phyloP scores from a whole-genome alignment of 208 protist genomes.

The Trypanosoma melophagium region DNA sequence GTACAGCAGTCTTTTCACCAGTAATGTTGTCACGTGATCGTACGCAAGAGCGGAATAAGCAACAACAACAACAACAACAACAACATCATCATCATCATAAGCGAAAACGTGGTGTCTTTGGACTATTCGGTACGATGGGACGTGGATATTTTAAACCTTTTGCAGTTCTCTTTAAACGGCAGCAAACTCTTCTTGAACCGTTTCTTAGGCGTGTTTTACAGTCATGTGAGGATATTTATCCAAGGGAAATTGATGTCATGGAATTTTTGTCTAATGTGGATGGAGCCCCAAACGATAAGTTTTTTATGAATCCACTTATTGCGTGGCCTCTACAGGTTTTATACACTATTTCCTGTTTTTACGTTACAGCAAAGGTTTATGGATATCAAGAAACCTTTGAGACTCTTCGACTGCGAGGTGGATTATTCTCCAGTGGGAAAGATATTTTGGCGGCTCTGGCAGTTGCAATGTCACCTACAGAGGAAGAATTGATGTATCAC shows the following conservation, averaged over 20 bases:
- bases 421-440: slow-evolving; percentile 63
- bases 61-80: no score
- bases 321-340: slow-evolving; percentile 73
- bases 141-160: slow-evolving; percentile 53
- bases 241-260: slow-evolving; percentile 15
- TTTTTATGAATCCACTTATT: slow-evolving; percentile 65
- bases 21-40: no score
- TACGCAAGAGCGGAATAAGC: no score
- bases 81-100: slow-evolving; percentile 1
- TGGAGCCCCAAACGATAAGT: slow-evolving; percentile 34
- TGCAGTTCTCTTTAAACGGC: slow-evolving; percentile 33
- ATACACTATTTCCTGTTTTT: slow-evolving; percentile 68
- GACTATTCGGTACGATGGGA: slow-evolving; percentile 71
- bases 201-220: slow-evolving; percentile 34
- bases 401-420: slow-evolving; percentile 33
- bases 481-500: slow-evolving; percentile 37
- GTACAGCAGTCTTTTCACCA: no score
- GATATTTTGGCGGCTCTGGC: slow-evolving; percentile 67
- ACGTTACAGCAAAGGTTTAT: slow-evolving; percentile 48
- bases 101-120: slow-evolving; percentile 39
- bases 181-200: slow-evolving; percentile 37
- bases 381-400: slow-evolving; percentile 45
- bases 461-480: slow-evolving; percentile 60
- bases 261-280: slow-evolving; percentile 14
- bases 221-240: slow-evolving; percentile 4